Base-by-base conservation (phyloP, 352 stramenopile genomes). In the Pseudoperonospora humuli region DNA sequence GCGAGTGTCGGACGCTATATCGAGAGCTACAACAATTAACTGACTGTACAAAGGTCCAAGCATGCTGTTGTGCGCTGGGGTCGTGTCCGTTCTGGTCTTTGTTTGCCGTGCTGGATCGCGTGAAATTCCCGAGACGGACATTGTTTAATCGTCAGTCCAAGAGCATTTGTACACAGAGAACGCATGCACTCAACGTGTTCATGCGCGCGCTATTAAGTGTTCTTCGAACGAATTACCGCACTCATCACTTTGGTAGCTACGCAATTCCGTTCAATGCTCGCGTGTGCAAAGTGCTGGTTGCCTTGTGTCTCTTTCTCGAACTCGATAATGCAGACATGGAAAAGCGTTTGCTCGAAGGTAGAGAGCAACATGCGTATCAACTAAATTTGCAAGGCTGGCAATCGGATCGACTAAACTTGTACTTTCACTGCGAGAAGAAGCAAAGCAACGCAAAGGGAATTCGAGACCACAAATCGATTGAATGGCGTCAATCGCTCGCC, bases 41-140 rank as follows among this genome's bases (percentile, higher is more conserved):
- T 3, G 48, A 79, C 53, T 67, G 61, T 38, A 57, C 54, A 14
- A 54, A 74, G 39, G 46, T 48, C 5, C 50, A 43, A 1, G 64
- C 66, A 24, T 86, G 74, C 40, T 64, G 50, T 39, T 83, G 74
- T 32, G 57, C 67, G 4, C 38, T 79, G 19, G 63, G 64, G 5
- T 65, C 68, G 45, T 86, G 74, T 37, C 70, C 70, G 7, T 83
- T 83, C 53, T 76, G 70, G 66, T 77, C 68, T 17, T 61, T 86
- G 19, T 62, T 62, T 24, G 39, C 48, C 1, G 28, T 77, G 7
- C 44, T 86, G 17, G 52, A 61, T 9, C 39, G 48, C n/a, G 57
- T 81, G 28, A 34, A 68, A 41, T 83, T 86, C 40, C 70, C 74
- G 3, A 65, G 53, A 10, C 67, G 63, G 40, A 65, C 58, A 26